Base-by-base conservation (phyloP, 371 early-diverging fungal genomes). In the Mucor racemosus region DNA sequence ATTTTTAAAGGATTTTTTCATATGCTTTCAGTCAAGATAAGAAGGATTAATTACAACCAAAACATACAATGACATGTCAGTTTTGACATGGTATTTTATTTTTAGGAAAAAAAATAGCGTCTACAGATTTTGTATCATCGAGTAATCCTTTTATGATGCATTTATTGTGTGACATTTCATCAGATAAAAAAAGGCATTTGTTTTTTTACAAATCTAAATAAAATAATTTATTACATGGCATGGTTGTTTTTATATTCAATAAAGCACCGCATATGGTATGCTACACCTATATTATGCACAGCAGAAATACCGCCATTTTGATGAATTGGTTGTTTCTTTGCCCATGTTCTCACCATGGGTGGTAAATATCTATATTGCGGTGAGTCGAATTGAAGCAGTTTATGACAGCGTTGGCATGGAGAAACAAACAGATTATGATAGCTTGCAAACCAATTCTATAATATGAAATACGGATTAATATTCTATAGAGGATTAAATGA, bases 271-370 rank as follows among this genome's bases (percentile, higher is more conserved):
- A 75, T 77, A 66, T 79, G 80, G 40, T 76, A 79, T 3, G 77
- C 70, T 8, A 72, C 55, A 10, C 72, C 73, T 15, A 58, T 66
- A 17, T 54, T 59, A 41, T 68, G 58, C 35, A 58, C 41, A n/a
- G 31, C 38, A 14, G 67, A 35, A 58, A 62, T 21, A n/a, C 58
- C 50, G 13, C 62, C 58, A 35, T 64, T 68, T 5, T 55, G 60
- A 26, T 63, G 42, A 53, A 63, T 31, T 46, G 64, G 48, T 31
- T 60, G 60, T 58, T 67, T 74, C 15, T 74, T 74, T 21, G 66
- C 61, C 81, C 81, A 81, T 9, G 81, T 78, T n/a, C 83, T 73
- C 7, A 82, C 75, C 57, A 79, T 73, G 1, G 83, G 80, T 11
- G 83, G 83, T 19, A 80, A 39, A 38, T 76, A 74, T 54, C 75